Conservation (phyloP, 805 yeast genomes). For the Metschnikowia corniflorae region DNA sequence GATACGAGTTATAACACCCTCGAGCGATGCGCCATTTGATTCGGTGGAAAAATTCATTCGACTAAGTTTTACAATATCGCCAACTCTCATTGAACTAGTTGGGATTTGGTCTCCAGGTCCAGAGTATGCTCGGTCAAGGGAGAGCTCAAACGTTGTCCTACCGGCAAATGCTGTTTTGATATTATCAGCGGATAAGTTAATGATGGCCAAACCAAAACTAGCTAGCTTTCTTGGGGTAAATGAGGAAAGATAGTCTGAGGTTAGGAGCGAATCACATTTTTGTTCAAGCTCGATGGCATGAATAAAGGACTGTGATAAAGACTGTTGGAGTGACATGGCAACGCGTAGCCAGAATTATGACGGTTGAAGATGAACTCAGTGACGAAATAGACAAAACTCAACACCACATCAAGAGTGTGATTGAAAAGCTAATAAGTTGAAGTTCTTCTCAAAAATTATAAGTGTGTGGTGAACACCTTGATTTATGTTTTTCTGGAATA, state of each 20-base stretch:
- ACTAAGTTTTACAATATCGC: conserved; percentile 72
- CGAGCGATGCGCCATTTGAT: conserved; percentile 30
- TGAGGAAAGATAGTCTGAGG: conserved; percentile 29
- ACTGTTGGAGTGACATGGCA: conserved; percentile 8
- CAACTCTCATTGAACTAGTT: conserved; percentile 57
- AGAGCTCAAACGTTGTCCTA: conserved; percentile 60
- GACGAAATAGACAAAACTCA: too few relatives aligned
- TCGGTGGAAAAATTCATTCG: conserved; percentile 27
- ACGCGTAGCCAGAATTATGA: too few relatives aligned
- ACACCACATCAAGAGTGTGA: too few relatives aligned
- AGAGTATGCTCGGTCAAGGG: conserved; percentile 47
- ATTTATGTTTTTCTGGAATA: too few relatives aligned
- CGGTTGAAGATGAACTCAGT: too few relatives aligned
- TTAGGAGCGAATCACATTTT: conserved; percentile 30
- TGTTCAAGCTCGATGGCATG: conserved; percentile 39
- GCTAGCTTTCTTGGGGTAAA: conserved; percentile 64
- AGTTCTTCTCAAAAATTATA: too few relatives aligned
- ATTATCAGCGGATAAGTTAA: conserved; percentile 59
- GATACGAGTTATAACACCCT: conserved; percentile 65
- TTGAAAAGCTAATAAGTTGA: too few relatives aligned
- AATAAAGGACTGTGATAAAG: conserved; percentile 17
- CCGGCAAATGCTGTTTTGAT: conserved; percentile 81
- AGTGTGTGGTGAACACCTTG: too few relatives aligned
- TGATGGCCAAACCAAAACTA: conserved; percentile 67
- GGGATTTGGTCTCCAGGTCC: conserved; percentile 32